Evolutionary conservation across 192 early-diverging fungal species (phyloP), one percentile per base, ranked within the genome.

Genomic region (Mortierella claussenii): DNA sequence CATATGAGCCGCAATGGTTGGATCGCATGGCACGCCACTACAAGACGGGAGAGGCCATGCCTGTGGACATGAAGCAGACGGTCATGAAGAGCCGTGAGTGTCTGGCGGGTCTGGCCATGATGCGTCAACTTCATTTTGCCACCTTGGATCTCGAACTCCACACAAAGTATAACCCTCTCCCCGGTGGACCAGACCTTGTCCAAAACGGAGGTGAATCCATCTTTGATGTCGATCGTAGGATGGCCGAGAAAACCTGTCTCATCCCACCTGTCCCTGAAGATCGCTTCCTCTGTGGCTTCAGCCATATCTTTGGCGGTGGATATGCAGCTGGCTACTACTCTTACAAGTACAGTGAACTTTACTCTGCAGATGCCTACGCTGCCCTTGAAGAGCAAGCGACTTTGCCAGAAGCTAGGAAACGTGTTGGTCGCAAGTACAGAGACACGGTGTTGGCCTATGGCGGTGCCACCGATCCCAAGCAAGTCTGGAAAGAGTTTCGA

Each of bases 331-430:
- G 88, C 0, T 89, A 89, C 56, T 89, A 89, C 55, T 84, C 86
- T 15, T 89, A 89, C 78, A 87, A 87, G 69, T 89, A 82, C 65
- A 86, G 84, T 17, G 86, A 89, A 55, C 82, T 84, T 0, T 89
- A 85, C 54, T 87, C 86, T 24, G 88, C 88, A 10, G 88, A 89
- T 68, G 86, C 83, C 0, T 89, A 87, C 74, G 86, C 81, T 6
- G 86, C 84, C 2, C 75, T 89, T 64, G 85, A 84, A 50, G 82
- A 89, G 73, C 81, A 81, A 23, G 61, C 50, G 9, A 5, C 11
- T 0, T 40, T 69, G n/a, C 59, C 48, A 11, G 68, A 68, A 11
- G 34, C 65, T 0, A 49, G 79, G 2, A 30, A 30, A 12, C 31
- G 66, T 0, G 58, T 83, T 42, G 85, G 87, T 26, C 64, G 82